These are phyloP conservation scores for Wickerhamiella sergipiensis DNA, from an alignment of 805 yeast species.

Conservation along the genomic window DNA sequence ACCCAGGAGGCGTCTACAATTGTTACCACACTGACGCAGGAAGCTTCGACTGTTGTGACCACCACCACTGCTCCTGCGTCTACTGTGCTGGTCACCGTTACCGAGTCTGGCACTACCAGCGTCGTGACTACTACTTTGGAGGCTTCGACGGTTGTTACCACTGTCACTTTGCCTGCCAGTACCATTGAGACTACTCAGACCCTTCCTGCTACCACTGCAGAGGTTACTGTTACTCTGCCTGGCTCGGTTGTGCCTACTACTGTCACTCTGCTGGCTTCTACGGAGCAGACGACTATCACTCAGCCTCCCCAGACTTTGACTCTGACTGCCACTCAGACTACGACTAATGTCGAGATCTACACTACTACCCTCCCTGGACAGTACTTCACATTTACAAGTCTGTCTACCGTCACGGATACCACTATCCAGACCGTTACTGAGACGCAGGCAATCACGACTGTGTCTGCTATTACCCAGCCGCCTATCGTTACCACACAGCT, in stretches of 20 bases:
- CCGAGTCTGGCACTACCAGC: neutral
- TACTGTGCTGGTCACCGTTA: neutral
- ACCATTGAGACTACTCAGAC: neutral
- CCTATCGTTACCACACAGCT: neutral
- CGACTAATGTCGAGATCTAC: neutral
- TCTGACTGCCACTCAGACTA: neutral
- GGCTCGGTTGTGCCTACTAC: neutral
- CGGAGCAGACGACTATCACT: neutral
- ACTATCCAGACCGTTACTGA: neutral
- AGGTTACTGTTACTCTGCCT: neutral
- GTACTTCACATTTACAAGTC: neutral
- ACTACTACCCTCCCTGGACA: neutral
- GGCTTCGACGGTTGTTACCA: neutral
- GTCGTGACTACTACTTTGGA: neutral
- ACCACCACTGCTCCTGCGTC: neutral
- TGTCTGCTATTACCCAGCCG: neutral
- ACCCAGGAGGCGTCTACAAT: conserved; percentile 1
- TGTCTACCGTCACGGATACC: neutral
- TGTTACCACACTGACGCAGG: neutral
- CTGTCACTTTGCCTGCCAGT: neutral
- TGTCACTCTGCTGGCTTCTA: neutral
- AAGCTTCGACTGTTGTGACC: neutral
- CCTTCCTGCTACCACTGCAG: neutral
- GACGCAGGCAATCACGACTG: neutral
- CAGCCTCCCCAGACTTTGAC: neutral